Base-by-base conservation (phyloP, 169 alveolate genomes). In the Toxoplasma gondii region DNA sequence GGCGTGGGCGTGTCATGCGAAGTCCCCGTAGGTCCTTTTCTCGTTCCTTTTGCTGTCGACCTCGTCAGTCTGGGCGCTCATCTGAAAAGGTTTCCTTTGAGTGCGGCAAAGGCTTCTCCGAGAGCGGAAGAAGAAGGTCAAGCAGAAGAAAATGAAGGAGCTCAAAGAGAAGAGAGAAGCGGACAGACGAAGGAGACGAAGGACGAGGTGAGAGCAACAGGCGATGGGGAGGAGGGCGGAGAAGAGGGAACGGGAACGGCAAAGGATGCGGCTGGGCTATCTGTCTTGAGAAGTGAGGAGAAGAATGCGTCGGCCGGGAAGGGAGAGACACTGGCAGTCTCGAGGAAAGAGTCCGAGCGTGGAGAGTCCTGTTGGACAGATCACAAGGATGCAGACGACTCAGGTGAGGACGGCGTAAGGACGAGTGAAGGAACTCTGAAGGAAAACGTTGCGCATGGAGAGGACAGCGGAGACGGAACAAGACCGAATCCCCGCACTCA, bases 41-140 rank as follows among this genome's bases (percentile, higher is more conserved):
- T 82, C 29, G 69, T 82, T 27, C 88, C 88, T 19, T 82, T 82
- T 39, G 88, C 88, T 1, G 64, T 82, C 53, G 64, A 41, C 64
- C n/a, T 82, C 39, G 69, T 43, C 22, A 82, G 88, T 31, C 88
- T 82, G 22, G 53, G 45, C 1, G 38, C 5, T 1, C 64, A 82
- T 41, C 64, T 82, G 69, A 27, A 41, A 16, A n/a, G 39, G 2
- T 41, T 29, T 38, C 88, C 88, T 9, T 41, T 70, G 83, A 70
- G 22, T 2, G 39, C 83, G 43, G 45, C 43, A n/a, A 36, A 70
- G 81, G 4, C 36, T 12, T 24, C n/a, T 12, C 10, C 38, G 10
- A 69, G 5, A 22, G 81, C 29, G 38, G 81, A 34, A 24, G 81
- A 31, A n/a, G n/a, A n/a, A n/a, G n/a, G n/a, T n/a, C n/a, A n/a